These are phyloP conservation scores for Trametes cingulata DNA, from an alignment of 768 basidiomycete genomes.

Conservation along the genomic window DNA sequence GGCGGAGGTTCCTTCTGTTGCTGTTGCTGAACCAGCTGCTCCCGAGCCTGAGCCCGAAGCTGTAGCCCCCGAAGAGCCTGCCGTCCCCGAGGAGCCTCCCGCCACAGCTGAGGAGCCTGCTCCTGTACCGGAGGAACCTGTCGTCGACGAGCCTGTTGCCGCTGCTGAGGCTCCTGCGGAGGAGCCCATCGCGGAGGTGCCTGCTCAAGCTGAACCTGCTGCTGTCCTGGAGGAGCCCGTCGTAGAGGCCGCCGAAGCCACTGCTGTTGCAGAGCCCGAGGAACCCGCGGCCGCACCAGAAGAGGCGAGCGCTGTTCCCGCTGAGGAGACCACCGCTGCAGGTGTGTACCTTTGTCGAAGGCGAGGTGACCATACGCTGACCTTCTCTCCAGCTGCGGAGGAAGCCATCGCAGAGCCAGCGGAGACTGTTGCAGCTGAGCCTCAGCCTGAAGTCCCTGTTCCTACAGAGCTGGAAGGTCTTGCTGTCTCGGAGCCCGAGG, in stretches of 20 bases:
- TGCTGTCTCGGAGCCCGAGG: neutral
- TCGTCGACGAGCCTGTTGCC: neutral
- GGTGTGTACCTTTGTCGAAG: neutral
- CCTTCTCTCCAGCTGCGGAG: neutral
- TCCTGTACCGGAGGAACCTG: neutral
- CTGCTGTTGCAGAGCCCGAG: neutral
- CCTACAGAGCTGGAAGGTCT: slow-evolving; percentile 4
- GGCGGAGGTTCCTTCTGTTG: neutral
- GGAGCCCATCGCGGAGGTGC: no score
- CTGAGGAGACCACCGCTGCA: slow-evolving; percentile 1
- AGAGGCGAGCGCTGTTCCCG: slow-evolving; percentile 1
- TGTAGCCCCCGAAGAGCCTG: neutral
- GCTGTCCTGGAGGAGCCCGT: slow-evolving; percentile 18
- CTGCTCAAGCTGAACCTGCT: no score
- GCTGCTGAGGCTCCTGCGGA: neutral
- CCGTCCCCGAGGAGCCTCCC: neutral
- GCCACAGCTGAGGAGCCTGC: neutral
- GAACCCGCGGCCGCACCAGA: neutral
- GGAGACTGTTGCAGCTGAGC: neutral
- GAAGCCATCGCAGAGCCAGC: neutral
- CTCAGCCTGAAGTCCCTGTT: neutral
- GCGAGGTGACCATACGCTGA: no score
- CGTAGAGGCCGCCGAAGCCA: slow-evolving; percentile 4
- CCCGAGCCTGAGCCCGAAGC: slow-evolving; percentile 16
- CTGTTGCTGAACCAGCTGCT: neutral